Base-by-base conservation (phyloP, 441 rosid genomes). In the Metrosideros polymorpha region DNA sequence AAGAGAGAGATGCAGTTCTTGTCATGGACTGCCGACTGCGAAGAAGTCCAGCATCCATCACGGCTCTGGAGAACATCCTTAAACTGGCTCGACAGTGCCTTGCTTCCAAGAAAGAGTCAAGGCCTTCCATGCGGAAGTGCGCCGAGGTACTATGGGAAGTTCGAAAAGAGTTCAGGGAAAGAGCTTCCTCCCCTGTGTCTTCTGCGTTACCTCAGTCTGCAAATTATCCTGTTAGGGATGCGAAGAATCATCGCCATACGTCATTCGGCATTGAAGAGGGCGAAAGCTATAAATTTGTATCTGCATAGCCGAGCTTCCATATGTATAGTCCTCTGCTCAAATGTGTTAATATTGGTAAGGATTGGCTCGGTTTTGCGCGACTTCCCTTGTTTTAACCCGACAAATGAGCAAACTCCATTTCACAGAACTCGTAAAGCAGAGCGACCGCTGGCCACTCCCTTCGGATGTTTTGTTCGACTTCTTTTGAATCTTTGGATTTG, bases 51-150 rank as follows among this genome's bases (percentile, higher is more conserved):
- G 94, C 93, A 49, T 93, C 98, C 35, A 89, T 87, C 86, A 89
- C 85, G 84, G 98, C 91, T 50, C 89, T 91, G 51, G 96, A 93
- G 90, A 87, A 92, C 52, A 91, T 97, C 49, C 93, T 96, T 83
- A 90, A 83, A 89, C 93, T 97, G 86, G 99, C 99, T 13, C 90
- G 84, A 5, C 89, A 88, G 71, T 97, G 99, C 91, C 88, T 96
- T 18, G 90, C 92, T 51, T 86, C 92, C 17, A 51, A 89, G 7
- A 94, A 92, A 92, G 91, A 87, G 57, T 88, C 94, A 49, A 93
- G 99, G 50, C 99, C 99, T 6, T 82, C 92, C 87, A 97, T 97
- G 99, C 94, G 93, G 89, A 90, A 54, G 53, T 93, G 98, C 75
- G 98, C 86, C 2, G 98, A 97, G 87, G 91, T 89, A 32, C 88